Evolutionary conservation across 768 basidiomycete species (phyloP).

Genomic region (Psilocybe cyanescens): DNA sequence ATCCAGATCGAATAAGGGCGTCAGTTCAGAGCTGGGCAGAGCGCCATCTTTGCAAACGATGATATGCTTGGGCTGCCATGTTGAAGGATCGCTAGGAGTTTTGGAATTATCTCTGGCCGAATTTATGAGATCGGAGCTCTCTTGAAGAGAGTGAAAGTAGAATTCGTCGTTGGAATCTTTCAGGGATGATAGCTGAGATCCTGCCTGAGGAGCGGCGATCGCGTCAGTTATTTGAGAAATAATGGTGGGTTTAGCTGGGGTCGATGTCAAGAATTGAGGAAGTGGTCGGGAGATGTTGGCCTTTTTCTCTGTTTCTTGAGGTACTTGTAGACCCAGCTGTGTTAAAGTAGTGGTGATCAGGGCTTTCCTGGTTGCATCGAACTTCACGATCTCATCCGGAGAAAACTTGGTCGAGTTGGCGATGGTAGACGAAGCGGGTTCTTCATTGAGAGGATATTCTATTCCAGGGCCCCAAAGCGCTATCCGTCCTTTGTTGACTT

Average conservation of each 20-base stretch:
- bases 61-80: slow-evolving; percentile 56
- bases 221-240: slow-evolving; percentile 43
- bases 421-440: slow-evolving; percentile 33
- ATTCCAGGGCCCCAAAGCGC: slow-evolving; percentile 61
- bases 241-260: slow-evolving; percentile 42
- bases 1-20: slow-evolving; percentile 74
- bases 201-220: slow-evolving; percentile 34
- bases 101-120: slow-evolving; percentile 27
- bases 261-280: slow-evolving; percentile 63
- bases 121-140: slow-evolving; percentile 33
- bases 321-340: slow-evolving; percentile 44
- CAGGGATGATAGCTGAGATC: slow-evolving; percentile 40
- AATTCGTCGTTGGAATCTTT: slow-evolving; percentile 77
- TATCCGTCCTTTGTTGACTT: slow-evolving; percentile 50
- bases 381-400: slow-evolving; percentile 21
- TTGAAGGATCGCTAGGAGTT: slow-evolving; percentile 30
- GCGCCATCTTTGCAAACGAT: slow-evolving; percentile 51
- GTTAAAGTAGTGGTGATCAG: slow-evolving; percentile 36
- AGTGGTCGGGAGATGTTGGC: slow-evolving; percentile 43
- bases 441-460: slow-evolving; percentile 54
- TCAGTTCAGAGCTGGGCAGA: slow-evolving; percentile 54
- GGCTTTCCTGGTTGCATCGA: slow-evolving; percentile 21
- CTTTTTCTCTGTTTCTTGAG: slow-evolving; percentile 35
- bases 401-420: slow-evolving; percentile 16
- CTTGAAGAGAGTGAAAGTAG: slow-evolving; percentile 49